Percentiles rank a stretch among this genome's conserved stretches.
Evolutionary conservation across 1,284 basidiomycete genomes (phyloP).

Genomic region (Apiotrichum sp.): DNA sequence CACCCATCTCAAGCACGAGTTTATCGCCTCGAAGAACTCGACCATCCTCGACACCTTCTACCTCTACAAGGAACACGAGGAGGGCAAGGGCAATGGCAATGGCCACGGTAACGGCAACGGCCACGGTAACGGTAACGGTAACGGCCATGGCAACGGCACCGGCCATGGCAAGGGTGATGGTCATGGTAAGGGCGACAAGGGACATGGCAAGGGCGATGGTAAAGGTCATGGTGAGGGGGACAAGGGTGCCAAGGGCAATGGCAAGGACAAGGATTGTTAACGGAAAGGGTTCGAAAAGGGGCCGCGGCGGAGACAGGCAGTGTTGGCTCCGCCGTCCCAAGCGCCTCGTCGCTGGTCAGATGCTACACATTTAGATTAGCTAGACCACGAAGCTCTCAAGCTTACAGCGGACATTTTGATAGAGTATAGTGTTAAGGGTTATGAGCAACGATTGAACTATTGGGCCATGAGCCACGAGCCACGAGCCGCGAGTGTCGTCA

Average conservation of each 20-base stretch:
- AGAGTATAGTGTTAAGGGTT: too few relatives aligned
- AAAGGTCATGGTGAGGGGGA: neutral
- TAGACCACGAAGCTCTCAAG: too few relatives aligned
- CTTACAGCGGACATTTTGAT: too few relatives aligned
- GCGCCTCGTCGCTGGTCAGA: too few relatives aligned
- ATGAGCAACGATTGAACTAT: too few relatives aligned
- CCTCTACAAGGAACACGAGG: conserved; percentile 19
- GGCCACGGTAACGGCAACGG: neutral
- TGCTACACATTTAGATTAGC: too few relatives aligned
- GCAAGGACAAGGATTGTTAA: neutral
- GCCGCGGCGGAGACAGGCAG: too few relatives aligned
- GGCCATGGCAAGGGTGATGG: neutral
- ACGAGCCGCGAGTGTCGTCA: too few relatives aligned
- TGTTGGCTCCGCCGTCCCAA: too few relatives aligned
- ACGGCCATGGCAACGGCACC: neutral
- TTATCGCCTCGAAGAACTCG: conserved; percentile 22
- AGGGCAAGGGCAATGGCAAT: neutral
- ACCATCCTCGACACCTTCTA: conserved; percentile 21
- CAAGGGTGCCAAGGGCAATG: neutral
- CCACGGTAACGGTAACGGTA: neutral
- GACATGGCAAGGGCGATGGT: neutral
- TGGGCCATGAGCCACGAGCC: too few relatives aligned
- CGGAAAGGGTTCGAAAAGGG: too few relatives aligned
- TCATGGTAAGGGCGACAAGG: neutral
- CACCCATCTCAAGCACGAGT: conserved; percentile 29